Base-by-base conservation (phyloP, 306 rosid species). In the Lathyrus aphaca region DNA sequence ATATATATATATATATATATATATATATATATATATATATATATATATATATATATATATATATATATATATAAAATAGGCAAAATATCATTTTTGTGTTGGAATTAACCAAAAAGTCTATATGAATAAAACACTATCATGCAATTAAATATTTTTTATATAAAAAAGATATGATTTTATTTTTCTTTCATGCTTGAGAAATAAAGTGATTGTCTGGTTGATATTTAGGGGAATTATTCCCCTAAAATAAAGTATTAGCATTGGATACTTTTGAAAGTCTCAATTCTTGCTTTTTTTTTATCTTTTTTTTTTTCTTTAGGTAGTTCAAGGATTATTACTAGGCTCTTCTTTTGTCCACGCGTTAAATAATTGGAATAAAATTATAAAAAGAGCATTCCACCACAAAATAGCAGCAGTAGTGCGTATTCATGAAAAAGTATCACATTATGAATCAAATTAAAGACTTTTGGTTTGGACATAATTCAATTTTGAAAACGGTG, bases 391-490 rank as follows among this genome's bases (percentile, higher is more conserved):
- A 13, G 10, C 25, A 56, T 30, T 32, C 15, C 59, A 66, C 68
- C 68, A 67, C 30, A 46, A 59, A 30, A n/a, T 49, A 16, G 25
- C 51, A 45, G 4, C 0, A 18, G 21, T 71, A 45, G 65, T 51
- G 64, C 57, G 44, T 54, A 53, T 65, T 53, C 15, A 66, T 6
- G 53, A 66, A 57, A 1, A 15, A 54, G 15, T 53, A 51, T 63
- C 32, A 63, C 23, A 6, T 54, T 15, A 51, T 64, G 64, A 44
- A 74, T 74, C 2, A 64, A 44, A 57, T 67, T 18, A 35, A 66
- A 42, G 71, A 51, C 66, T 62, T 69, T 63, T 42, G 18, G 49
- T 40, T 60, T 40, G 71, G 80, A 50, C 58, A 69, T 50, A 62
- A 55, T 76, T 9, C 17, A 68, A 49, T 68, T 45, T 62, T 35